Percentiles rank a stretch among this genome's conserved stretches.
Conservation (phyloP, 768 basidiomycete species). For the Boletus reticuloceps region DNA sequence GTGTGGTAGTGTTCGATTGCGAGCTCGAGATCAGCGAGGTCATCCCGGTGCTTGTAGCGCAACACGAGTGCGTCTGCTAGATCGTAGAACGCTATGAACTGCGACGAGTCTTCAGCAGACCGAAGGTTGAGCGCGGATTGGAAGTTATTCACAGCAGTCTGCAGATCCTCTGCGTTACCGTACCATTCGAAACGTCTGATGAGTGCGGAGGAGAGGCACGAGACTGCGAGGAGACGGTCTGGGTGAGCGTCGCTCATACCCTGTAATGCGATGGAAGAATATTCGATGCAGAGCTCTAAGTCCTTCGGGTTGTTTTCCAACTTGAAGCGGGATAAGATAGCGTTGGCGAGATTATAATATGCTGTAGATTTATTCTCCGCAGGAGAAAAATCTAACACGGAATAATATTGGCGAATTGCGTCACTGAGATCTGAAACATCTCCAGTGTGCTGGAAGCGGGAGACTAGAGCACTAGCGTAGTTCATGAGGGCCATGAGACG, state of each 20-base stretch:
- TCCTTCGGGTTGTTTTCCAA: conserved; percentile 16
- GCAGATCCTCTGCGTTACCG: conserved; percentile 22
- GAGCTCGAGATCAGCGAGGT: conserved; percentile 27
- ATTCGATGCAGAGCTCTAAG: conserved; percentile 22
- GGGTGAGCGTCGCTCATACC: conserved; percentile 12
- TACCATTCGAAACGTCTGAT: conserved; percentile 20
- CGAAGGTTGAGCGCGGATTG: conserved; percentile 18
- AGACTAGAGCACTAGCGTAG: conserved; percentile 29
- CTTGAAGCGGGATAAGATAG: conserved; percentile 30
- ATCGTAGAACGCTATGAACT: conserved; percentile 18
- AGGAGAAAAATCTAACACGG: conserved; percentile 16
- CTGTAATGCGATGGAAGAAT: conserved; percentile 17
- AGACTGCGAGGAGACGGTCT: conserved; percentile 16
- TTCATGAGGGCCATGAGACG: conserved; percentile 26
- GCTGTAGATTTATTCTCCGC: conserved; percentile 18
- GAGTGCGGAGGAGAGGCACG: conserved; percentile 23
- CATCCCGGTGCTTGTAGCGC: conserved; percentile 24
- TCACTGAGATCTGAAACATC: conserved; percentile 18
- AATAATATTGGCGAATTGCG: conserved; percentile 25
- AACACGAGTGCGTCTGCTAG: conserved; percentile 26
- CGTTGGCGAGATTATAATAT: conserved; percentile 31
- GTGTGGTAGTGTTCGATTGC: conserved; percentile 25
- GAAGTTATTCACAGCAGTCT: conserved; percentile 27
- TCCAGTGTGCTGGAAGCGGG: conserved; percentile 24
- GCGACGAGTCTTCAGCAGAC: conserved; percentile 13